Evolutionary conservation across 2,329 filamentous ascomycete genomes (phyloP).

Genomic region (Colletotrichum shisoi): DNA sequence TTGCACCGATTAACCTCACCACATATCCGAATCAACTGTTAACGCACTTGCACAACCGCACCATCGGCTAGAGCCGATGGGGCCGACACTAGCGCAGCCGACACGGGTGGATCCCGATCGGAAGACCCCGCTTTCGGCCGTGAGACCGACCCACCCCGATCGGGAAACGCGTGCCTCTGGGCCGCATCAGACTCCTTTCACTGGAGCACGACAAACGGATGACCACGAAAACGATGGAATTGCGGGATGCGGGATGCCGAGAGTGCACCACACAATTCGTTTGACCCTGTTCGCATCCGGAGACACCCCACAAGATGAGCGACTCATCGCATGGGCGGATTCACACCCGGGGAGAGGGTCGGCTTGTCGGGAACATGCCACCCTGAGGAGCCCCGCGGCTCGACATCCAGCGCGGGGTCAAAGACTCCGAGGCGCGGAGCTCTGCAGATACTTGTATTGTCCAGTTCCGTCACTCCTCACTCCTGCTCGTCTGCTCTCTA

Average conservation of each 20-base stretch:
- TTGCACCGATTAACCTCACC: background rate
- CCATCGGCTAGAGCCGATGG: background rate
- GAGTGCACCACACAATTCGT: background rate
- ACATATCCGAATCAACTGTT: background rate
- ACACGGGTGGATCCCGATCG: slow-evolving; percentile 28
- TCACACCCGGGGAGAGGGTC: slow-evolving; percentile 17
- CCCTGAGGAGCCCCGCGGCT: slow-evolving; percentile 10
- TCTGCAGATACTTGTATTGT: slow-evolving; percentile 35
- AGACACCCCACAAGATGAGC: slow-evolving; percentile 8
- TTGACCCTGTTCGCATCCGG: background rate
- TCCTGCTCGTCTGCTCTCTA: background rate
- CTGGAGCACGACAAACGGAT: background rate
- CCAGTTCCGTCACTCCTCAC: background rate
- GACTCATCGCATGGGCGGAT: slow-evolving; percentile 12
- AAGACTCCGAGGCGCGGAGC: slow-evolving; percentile 4
- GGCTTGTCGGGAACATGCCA: slow-evolving; percentile 28
- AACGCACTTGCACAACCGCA: background rate
- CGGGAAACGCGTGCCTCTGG: slow-evolving; percentile 5
- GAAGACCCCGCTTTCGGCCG: slow-evolving; percentile 17
- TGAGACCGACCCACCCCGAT: background rate
- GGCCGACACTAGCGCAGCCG: slow-evolving; percentile 30
- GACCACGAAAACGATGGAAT: background rate
- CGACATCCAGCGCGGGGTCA: slow-evolving; percentile 5
- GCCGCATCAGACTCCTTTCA: background rate
- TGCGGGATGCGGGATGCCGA: background rate